Base-by-base conservation (phyloP, 495 filamentous ascomycete species). In the Daldinia decipiens region DNA sequence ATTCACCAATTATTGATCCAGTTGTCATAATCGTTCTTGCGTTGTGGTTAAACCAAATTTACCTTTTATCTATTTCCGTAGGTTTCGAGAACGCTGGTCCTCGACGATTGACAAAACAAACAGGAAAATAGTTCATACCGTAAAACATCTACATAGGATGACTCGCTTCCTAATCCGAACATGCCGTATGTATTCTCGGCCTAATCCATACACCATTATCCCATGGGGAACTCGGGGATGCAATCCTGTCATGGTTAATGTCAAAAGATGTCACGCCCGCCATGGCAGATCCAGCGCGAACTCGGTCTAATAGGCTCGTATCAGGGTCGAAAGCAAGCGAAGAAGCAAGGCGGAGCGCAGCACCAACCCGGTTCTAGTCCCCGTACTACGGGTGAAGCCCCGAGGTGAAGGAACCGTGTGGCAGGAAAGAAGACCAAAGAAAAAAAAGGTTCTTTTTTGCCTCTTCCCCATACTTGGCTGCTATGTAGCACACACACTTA, bases 271-370 rank as follows among this genome's bases (percentile, higher is more conserved):
- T 62, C 65, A 52, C 13, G 38, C 36, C 50, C 7, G 43, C 43
- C 21, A 68, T 26, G 45, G 26, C 1, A 59, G 17, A 17, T 8
- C 17, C 39, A 72, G 38, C 54, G 56, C 50, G 43, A 59, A 52
- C 11, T 68, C 64, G 62, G 62, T 52, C 54, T 38, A 68, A 59
- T 72, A 59, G 32, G 36, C 52, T 67, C 63, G 59, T 72, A 62
- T 32, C n/a, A 53, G 53, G 29, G 7, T 56, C 31, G 53, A 56
- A 15, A 38, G 53, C 29, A 56, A 19, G 31, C 29, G 26, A 13
- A 31, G 52, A 45, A 45, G 40, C n/a, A 45, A 19, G 40, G 40
- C 40, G 43, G 43, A 47, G 43, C 24, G 43, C 21, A 47, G 43
- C 27, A 17, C 26, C 29, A 56, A 61, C 52, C 3, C 24, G 34